These are phyloP conservation scores for Neofusicoccum ribis DNA, from an alignment of 2,329 filamentous ascomycete genomes.

Conservation along the genomic window DNA sequence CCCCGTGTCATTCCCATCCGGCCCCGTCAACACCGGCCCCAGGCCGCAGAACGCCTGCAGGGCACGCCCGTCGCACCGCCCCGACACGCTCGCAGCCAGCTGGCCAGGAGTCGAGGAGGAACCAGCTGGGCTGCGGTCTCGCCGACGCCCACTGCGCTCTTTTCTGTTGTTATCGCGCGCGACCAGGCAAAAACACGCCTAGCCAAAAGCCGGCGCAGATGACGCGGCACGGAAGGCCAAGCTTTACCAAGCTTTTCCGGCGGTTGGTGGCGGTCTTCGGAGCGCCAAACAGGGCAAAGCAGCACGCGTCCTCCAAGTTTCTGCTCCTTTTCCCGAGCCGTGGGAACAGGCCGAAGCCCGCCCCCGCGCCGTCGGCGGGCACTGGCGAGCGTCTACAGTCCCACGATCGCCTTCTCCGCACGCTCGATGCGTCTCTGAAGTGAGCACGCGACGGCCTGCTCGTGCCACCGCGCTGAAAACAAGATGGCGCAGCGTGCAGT, in stretches of 20 bases:
- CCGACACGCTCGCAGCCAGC: not conserved
- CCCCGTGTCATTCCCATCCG: not conserved
- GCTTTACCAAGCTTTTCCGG: slow-evolving; percentile 21
- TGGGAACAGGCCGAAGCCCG: not conserved
- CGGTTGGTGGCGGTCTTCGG: not conserved
- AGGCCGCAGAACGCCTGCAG: not conserved
- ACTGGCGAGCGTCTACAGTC: not conserved
- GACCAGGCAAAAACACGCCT: not conserved
- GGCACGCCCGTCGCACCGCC: not conserved
- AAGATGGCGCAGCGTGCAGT: not conserved
- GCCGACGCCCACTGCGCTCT: not conserved
- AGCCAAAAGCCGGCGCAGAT: not conserved
- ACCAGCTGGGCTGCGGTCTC: not conserved
- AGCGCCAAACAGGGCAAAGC: not conserved
- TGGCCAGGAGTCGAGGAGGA: not conserved
- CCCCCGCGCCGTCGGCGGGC: not conserved
- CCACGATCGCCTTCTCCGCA: not conserved
- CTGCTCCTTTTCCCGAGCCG: not conserved
- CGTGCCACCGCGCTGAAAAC: not conserved
- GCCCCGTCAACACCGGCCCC: not conserved
- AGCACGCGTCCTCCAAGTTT: not conserved
- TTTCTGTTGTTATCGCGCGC: not conserved
- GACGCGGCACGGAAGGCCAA: slow-evolving; percentile 13
- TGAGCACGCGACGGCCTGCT: not conserved
- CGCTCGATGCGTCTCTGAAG: not conserved